A percentile compares a stretch with the other conserved stretches of the same genome.
Evolutionary conservation across 139 green algal genomes (phyloP).

Genomic region (Haematococcus sp.): DNA sequence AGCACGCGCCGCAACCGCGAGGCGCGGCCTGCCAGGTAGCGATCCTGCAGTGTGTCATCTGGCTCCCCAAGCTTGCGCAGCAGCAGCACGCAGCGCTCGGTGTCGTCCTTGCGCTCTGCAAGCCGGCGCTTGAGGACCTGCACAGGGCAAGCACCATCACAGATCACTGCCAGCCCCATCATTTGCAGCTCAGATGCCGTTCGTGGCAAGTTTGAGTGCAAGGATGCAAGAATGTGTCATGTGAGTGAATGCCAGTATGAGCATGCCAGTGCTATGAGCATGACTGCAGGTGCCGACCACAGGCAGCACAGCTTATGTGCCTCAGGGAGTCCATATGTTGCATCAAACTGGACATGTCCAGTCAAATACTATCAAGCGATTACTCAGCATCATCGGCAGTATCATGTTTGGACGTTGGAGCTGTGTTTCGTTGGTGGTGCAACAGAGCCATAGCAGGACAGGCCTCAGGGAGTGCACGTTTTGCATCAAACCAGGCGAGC

Average conservation of each 20-base stretch:
- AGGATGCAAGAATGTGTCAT: no score
- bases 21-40: conserved; percentile 67
- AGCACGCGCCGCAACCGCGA: conserved; percentile 60
- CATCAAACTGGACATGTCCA: not conserved
- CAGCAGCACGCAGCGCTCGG: conserved; percentile 72
- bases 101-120: conserved; percentile 59
- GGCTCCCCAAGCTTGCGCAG: conserved; percentile 75
- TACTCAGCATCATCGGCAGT: no score
- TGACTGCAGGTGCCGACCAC: no score
- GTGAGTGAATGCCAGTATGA: no score
- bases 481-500: not conserved
- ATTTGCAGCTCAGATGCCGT: no score
- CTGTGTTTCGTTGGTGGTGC: no score
- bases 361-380: not conserved
- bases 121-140: conserved; percentile 57
- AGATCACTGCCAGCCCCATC: not conserved
- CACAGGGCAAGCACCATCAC: not conserved
- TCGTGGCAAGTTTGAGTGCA: no score
- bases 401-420: no score
- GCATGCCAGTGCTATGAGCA: no score
- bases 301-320: not conserved
- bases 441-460: no score
- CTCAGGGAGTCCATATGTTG: no score
- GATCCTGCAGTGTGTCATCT: conserved; percentile 74
- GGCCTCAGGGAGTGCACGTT: no score